Percentiles rank a stretch among this genome's conserved stretches.
phyloP scores from a whole-genome alignment of 78 protist species.

The Dictyostelium intermedium region DNA sequence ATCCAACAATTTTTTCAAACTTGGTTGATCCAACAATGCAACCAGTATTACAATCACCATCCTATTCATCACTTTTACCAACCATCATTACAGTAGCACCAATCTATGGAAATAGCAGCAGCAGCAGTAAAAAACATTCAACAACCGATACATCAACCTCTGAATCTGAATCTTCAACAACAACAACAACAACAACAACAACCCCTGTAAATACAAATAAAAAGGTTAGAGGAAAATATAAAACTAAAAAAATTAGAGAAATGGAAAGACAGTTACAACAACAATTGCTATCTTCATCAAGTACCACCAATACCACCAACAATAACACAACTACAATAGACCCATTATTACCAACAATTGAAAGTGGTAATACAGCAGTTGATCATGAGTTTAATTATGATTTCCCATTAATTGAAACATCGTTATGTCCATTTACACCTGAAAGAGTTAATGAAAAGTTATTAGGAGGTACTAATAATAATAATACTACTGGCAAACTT shows the following conservation, averaged over 20 bases:
- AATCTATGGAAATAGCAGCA: neutral
- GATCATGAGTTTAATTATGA: neutral
- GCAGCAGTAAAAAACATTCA: neutral
- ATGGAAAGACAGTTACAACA: neutral
- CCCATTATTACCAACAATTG: neutral
- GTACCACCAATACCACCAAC: neutral
- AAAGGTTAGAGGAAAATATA: neutral
- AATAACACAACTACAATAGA: neutral
- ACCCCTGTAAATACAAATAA: neutral
- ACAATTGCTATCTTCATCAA: neutral
- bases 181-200: neutral
- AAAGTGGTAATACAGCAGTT: neutral
- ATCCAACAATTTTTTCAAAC: neutral
- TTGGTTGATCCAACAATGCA: neutral
- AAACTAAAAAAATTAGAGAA: neutral
- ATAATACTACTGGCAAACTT: neutral
- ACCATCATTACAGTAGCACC: neutral
- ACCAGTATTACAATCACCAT: neutral
- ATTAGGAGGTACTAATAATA: too few relatives aligned
- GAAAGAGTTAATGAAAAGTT: neutral
- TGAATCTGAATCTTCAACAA: neutral
- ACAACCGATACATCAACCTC: neutral
- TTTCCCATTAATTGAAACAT: slow-evolving; percentile 34
- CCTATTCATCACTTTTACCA: neutral
- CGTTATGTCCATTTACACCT: neutral